Base-by-base conservation (phyloP, 345 rosid genomes). In the Citrus cavaleriei region DNA sequence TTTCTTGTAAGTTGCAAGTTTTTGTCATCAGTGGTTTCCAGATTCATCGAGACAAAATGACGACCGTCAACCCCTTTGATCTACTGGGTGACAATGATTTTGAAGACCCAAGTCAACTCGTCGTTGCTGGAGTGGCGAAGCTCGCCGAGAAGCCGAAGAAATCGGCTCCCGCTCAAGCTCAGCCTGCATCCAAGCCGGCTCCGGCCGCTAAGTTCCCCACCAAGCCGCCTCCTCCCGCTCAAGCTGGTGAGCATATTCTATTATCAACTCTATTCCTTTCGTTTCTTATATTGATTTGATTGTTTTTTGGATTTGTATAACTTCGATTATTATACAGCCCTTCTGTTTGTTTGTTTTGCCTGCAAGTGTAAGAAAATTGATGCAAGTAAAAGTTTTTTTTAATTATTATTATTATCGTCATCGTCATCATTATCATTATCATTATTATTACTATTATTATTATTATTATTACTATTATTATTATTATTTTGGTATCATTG, bases 11-110 rank as follows among this genome's bases (percentile, higher is more conserved):
- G 49, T 25, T 25, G 38, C n/a, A 37, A 49, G 51, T 46, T 79
- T 80, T 74, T 30, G 58, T 37, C 72, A 54, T 70, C 21, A 37
- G 76, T 59, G 22, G 40, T 49, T 79, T 54, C 49, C 28, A 60
- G 71, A 40, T 21, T 32, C 72, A 40, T 37, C 59, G 21, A 58
- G 67, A 73, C 55, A 68, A 74, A 96, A 96, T 94, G 99, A 92
- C 99, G 69, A 90, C 97, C 81, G 16, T 66, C 90, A 97, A 97
- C 86, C 97, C 97, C 65, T 97, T 97, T 74, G 93, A 89, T 88
- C 88, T 97, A 80, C 88, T 97, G 80, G 98, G 87, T 19, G 91
- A 85, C 70, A 91, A 87, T 42, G 99, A 97, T 80, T 83, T 81
- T 46, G 99, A 96, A 76, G 99, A 97, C 86, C 97, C 94, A 0